Evolutionary conservation across 2,329 filamentous ascomycete genomes (phyloP), one percentile per base, ranked within the genome.

Genomic region (Colletotrichum liaoningense): DNA sequence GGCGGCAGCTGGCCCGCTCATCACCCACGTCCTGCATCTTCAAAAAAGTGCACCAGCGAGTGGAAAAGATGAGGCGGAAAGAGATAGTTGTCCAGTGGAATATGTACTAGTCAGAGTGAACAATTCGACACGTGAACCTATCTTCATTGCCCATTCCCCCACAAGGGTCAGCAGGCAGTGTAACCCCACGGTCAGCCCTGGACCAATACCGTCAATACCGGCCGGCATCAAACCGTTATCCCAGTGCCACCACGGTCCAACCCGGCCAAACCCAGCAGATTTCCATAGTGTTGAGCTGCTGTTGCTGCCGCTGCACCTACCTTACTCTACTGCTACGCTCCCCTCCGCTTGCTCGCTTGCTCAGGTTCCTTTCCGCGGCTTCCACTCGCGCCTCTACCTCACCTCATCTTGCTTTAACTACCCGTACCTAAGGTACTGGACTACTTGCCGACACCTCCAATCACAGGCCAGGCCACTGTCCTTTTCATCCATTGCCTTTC

Each of bases 151-250:
- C 30, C 67, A 64, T 69, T 49, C 59, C 70, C 59, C 70, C 66
- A 73, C 70, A 69, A 68, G 70, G 71, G 71, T 73, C 67, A 71
- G 35, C 56, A 71, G 52, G 55, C 71, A 71, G 67, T 73, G 71
- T 71, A 73, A 71, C 71, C 70, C 67, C 70, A 63, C 59, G 38
- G 38, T 42, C 59, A 49, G 59, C 38, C 26, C 59, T 63, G 59
- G 59, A 22, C 59, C 59, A 55, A 55, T 38, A 64, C 49, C 62
- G 22, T 26, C 30, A 22, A 38, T 64, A 55, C 55, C 42, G 49
- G 62, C 55, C 42, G 49, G 62, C 55, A 67, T 33, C 46, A 54
- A 67, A 33, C 26, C n/a, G 42, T 52, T 46, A 49, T 49, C 63
- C 35, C 22, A 30, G 33, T 46, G 57, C 58, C 28, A 72, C 58